Conservation (phyloP, 768 basidiomycete species). For the Phaffia tasmanica region DNA sequence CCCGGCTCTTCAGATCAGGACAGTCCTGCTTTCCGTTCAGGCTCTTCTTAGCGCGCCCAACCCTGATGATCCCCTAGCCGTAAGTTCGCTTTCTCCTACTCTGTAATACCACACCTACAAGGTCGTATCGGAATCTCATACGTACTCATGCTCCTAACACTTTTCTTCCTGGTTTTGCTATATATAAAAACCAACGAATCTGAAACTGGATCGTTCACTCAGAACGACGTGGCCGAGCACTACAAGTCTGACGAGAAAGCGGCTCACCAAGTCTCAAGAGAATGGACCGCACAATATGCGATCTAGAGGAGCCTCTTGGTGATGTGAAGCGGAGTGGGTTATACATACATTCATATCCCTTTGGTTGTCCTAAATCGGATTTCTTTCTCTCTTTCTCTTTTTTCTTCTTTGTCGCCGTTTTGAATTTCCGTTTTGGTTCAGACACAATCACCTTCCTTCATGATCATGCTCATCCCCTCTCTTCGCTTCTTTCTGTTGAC, state of each 20-base stretch:
- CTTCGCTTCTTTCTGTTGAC: too few relatives aligned
- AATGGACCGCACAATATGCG: conserved; percentile 92
- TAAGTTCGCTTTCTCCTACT: conserved; percentile 2
- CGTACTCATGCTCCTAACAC: background rate
- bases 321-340: too few relatives aligned
- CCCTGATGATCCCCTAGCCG: conserved; percentile 45
- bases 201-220: background rate
- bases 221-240: conserved; percentile 63
- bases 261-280: conserved; percentile 78
- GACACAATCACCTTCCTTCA: too few relatives aligned
- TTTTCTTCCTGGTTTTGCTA: background rate
- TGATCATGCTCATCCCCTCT: too few relatives aligned
- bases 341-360: too few relatives aligned
- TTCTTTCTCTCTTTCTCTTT: too few relatives aligned
- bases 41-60: conserved; percentile 94
- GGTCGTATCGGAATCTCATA: background rate
- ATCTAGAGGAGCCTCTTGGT: background rate
- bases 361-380: too few relatives aligned
- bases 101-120: background rate
- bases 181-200: too few relatives aligned
- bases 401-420: too few relatives aligned
- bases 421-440: too few relatives aligned
- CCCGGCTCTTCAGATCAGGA: conserved; percentile 94
- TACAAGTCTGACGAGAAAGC: conserved; percentile 96
- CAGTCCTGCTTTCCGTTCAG: conserved; percentile 90